A percentile compares a stretch with the other conserved stretches of the same genome.
Conservation (phyloP, 805 yeast genomes). For the Cyberlindnera japonica region DNA sequence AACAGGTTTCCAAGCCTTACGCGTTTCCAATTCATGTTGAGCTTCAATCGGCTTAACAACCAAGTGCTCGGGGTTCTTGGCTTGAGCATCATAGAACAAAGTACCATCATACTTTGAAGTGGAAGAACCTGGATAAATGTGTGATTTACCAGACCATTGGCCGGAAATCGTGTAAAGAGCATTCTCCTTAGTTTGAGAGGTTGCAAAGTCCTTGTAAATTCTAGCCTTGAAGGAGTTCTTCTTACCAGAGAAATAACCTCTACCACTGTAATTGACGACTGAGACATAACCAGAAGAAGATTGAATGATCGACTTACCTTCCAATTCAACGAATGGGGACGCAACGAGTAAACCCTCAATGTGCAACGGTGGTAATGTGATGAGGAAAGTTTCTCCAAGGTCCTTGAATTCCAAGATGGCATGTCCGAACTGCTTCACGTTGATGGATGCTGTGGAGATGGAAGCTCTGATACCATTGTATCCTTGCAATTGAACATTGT, state of each 20-base stretch:
- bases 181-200: conserved; percentile 51
- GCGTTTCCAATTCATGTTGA: conserved; percentile 77
- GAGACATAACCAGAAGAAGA: conserved; percentile 74
- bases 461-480: conserved; percentile 86
- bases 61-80: conserved; percentile 49
- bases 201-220: conserved; percentile 50
- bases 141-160: conserved; percentile 85
- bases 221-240: conserved; percentile 90
- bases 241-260: conserved; percentile 94
- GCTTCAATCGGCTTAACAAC: conserved; percentile 76
- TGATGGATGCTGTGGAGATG: conserved; percentile 72
- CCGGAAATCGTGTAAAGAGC: conserved; percentile 81
- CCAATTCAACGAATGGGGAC: conserved; percentile 91
- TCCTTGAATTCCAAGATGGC: conserved; percentile 66
- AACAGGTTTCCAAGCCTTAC: conserved; percentile 87
- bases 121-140: conserved; percentile 53
- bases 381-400: conserved; percentile 62
- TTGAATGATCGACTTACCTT: conserved; percentile 82
- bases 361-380: conserved; percentile 93
- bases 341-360: conserved; percentile 91
- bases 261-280: conserved; percentile 77
- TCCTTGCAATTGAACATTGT: conserved; percentile 73
- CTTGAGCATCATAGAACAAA: conserved; percentile 61
- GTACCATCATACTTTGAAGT: conserved; percentile 44
- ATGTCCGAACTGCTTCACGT: conserved; percentile 91